Evolutionary conservation across 208 protist genomes (phyloP).

Genomic region (Crithidia thermophila): DNA sequence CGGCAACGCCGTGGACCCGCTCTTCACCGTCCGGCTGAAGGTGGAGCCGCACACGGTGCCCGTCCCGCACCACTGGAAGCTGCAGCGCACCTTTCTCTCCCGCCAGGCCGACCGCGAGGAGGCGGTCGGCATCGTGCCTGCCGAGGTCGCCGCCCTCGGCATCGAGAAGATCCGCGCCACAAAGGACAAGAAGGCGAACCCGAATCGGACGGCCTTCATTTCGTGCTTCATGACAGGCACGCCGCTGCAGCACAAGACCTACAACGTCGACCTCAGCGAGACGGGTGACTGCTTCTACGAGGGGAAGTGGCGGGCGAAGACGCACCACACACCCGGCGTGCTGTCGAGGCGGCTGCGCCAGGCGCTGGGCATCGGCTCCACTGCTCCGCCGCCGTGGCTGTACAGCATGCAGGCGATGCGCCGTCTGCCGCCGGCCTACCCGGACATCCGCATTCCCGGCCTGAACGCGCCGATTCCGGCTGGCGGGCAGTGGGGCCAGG

Average conservation of each 20-base stretch:
- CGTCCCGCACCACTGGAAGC: slow-evolving; percentile 98
- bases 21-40: slow-evolving; percentile 97
- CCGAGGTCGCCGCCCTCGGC: slow-evolving; percentile 92
- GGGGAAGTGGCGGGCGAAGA: slow-evolving; percentile 95
- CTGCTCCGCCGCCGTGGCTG: slow-evolving; percentile 98
- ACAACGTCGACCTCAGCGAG: slow-evolving; percentile 83
- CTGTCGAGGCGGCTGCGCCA: slow-evolving; percentile 92
- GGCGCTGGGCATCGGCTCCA: slow-evolving; percentile 97
- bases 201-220: slow-evolving; percentile 95
- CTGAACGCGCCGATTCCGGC: slow-evolving; percentile 98
- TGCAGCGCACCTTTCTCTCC: slow-evolving; percentile 97
- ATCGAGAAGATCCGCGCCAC: slow-evolving; percentile 98
- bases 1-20: slow-evolving; percentile 95
- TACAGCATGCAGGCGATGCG: slow-evolving; percentile 99
- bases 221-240: slow-evolving; percentile 99
- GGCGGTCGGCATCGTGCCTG: slow-evolving; percentile 94
- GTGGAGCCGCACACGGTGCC: slow-evolving; percentile 88
- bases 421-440: slow-evolving; percentile 98
- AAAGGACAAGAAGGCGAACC: slow-evolving; percentile 97
- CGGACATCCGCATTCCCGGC: slow-evolving; percentile 97
- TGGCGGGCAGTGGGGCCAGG: slow-evolving; percentile 94
- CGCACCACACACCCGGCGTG: slow-evolving; percentile 51
- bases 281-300: slow-evolving; percentile 98
- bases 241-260: slow-evolving; percentile 85
- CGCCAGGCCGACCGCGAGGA: slow-evolving; percentile 96